phyloP scores from a whole-genome alignment of 2,329 filamentous ascomycete species.

The Alternaria sp. region DNA sequence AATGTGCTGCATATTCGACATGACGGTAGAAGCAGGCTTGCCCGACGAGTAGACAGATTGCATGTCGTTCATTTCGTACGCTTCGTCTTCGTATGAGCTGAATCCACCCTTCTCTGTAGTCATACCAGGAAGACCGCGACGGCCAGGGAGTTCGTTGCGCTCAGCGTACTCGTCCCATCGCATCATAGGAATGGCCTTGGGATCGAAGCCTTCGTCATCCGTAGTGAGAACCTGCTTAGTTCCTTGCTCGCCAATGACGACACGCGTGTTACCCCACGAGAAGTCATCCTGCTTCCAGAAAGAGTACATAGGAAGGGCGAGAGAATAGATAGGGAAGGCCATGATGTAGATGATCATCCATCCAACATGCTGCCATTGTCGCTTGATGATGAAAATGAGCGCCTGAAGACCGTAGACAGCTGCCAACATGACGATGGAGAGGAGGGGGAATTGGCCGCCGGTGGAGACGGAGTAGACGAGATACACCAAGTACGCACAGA shows the following conservation, averaged over 20 bases:
- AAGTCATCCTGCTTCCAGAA: conserved; percentile 99
- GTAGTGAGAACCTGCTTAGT: conserved; percentile 88
- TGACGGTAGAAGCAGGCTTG: conserved; percentile 82
- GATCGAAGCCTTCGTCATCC: conserved; percentile 83
- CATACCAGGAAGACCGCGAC: conserved; percentile 70
- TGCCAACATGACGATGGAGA: conserved; percentile 88
- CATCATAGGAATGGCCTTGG: conserved; percentile 90
- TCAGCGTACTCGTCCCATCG: conserved; percentile 96
- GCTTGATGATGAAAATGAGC: conserved; percentile 93
- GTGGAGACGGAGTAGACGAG: conserved; percentile 82
- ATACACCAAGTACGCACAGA: conserved; percentile 84
- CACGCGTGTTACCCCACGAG: conserved; percentile 96
- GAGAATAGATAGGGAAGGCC: conserved; percentile 94
- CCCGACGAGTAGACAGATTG: conserved; percentile 95
- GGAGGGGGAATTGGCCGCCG: conserved; percentile 78
- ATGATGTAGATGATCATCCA: conserved; percentile 99
- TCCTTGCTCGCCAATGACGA: conserved; percentile 94
- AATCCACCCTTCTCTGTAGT: conserved; percentile 66
- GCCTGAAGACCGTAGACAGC: conserved; percentile 95
- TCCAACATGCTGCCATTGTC: conserved; percentile 97
- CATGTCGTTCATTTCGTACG: conserved; percentile 98
- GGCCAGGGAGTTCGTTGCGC: conserved; percentile 86
- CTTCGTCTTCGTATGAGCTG: conserved; percentile 73
- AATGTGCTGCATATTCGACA: conserved; percentile 78
- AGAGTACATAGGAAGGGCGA: conserved; percentile 90